Percentiles rank a stretch among this genome's conserved stretches.
Conservation (phyloP, 2,329 filamentous ascomycete genomes). For the Pleomassaria siparia region DNA sequence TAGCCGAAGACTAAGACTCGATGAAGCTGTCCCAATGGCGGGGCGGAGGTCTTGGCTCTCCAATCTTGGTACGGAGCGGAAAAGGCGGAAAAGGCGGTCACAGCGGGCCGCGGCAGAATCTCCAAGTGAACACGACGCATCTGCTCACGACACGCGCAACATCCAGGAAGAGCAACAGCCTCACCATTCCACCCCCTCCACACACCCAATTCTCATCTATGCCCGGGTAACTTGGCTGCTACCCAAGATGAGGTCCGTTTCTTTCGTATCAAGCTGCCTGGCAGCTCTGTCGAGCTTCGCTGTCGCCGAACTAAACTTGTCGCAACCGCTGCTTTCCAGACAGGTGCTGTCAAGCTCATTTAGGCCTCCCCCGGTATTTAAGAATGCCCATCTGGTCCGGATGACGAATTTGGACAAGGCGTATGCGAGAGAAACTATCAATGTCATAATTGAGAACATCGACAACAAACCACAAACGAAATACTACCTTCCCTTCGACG, state of each 20-base stretch:
- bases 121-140: conserved; percentile 43
- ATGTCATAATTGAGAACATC: conserved; percentile 90
- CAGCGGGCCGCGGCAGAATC: conserved; percentile 18
- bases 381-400: conserved; percentile 89
- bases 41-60: conserved; percentile 18
- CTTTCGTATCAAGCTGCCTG: conserved; percentile 44
- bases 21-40: conserved; percentile 13
- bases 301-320: conserved; percentile 59
- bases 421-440: conserved; percentile 86
- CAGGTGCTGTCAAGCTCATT: conserved; percentile 60
- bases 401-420: conserved; percentile 91
- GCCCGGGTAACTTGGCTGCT: conserved; percentile 33
- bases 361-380: conserved; percentile 86
- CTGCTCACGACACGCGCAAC: conserved; percentile 23
- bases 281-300: conserved; percentile 64
- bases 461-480: conserved; percentile 77
- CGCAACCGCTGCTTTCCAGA: conserved; percentile 57
- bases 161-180: conserved; percentile 12
- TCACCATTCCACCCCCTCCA: conserved; percentile 12
- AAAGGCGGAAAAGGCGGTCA: conserved; percentile 24
- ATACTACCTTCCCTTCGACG: conserved; percentile 88
- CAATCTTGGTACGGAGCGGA: conserved; percentile 15
- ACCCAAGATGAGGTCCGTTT: conserved; percentile 44
- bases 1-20: no score
- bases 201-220: conserved; percentile 26